Percentiles rank a stretch among this genome's conserved stretches.
These are phyloP conservation scores for Microascus cirrosus DNA, from an alignment of 2,329 filamentous ascomycete genomes.

Conservation along the genomic window DNA sequence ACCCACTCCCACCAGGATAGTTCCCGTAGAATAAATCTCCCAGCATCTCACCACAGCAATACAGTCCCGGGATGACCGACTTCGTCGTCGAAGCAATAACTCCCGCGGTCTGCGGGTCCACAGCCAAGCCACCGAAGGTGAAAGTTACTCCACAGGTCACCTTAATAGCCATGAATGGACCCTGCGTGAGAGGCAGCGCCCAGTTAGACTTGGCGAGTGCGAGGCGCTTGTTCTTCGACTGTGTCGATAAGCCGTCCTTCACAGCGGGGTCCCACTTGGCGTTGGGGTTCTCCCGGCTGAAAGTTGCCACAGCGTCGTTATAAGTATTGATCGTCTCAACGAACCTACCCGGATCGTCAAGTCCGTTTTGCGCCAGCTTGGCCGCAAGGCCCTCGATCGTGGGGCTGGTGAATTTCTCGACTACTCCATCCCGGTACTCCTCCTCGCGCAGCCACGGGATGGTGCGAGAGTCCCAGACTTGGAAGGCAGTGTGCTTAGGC, in stretches of 20 bases:
- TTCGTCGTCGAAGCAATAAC: constrained; percentile 35
- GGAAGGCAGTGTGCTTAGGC: constrained; percentile 46
- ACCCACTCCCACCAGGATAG: constrained; percentile 50
- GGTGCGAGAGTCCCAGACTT: constrained; percentile 48
- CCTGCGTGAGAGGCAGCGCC: constrained; percentile 45
- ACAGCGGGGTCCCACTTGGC: constrained; percentile 45
- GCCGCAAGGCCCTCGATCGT: constrained; percentile 45
- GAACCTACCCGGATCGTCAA: constrained; percentile 33
- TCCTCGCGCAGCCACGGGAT: constrained; percentile 44
- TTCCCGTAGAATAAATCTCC: constrained; percentile 54
- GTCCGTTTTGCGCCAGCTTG: constrained; percentile 31
- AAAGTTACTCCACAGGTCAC: constrained; percentile 58
- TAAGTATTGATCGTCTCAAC: constrained; percentile 41
- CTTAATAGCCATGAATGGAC: constrained; percentile 51
- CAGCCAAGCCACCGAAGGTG: constrained; percentile 53
- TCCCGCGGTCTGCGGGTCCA: constrained; percentile 40
- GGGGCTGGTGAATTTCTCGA: constrained; percentile 36
- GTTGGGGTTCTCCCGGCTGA: constrained; percentile 29
- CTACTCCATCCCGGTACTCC: constrained; percentile 50
- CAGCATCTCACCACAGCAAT: constrained; percentile 54
- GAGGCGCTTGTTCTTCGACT: constrained; percentile 31
- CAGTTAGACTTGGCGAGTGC: constrained; percentile 52
- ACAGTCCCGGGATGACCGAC: constrained; percentile 40
- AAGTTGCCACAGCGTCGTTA: constrained; percentile 42
- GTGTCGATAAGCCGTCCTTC: constrained; percentile 51